Evolutionary conservation across 2,329 filamentous ascomycete genomes (phyloP), one percentile per base, ranked within the genome.

Genomic region (Epichloe gansuensis): DNA sequence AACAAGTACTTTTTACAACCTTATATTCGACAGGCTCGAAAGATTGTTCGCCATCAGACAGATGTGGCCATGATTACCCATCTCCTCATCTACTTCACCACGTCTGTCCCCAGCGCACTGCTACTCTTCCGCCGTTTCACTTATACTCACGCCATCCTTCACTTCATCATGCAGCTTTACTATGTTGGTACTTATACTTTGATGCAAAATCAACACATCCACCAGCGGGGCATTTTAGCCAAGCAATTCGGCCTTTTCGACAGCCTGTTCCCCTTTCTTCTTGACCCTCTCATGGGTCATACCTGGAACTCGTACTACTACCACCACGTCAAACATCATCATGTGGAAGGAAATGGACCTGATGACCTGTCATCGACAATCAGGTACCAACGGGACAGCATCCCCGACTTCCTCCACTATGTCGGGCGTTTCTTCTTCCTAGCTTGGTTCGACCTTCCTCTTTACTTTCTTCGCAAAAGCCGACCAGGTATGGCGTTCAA

Each of bases 281-380:
- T 80, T 11, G 84, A 89, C 58, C 86, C 86, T 0, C 67, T 91
- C 52, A 85, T 89, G 78, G 87, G 87, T 11, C 87, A 91, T 61
- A 89, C 86, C 0, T 89, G 85, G 85, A 88, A 91, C 68, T 84
- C 82, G 2, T 91, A 91, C 68, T 91, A 78, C 64, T 90, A 89
- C 62, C 87, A 91, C 63, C 87, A 91, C 61, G 85, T 90, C 62
- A 91, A 91, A 71, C 85, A 89, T 62, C 87, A 91, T 62, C 87
- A 91, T 58, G 81, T 90, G 51, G 87, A 90, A 67, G 84, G 81
- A 55, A 91, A 91, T 60, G 87, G 87, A 0, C 85, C 85, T 0
- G 76, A 83, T 46, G 87, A 91, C 61, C 73, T 89, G 0, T 87
- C 82, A 1, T 85, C 84, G 0, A 91, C 87, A 0, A 76, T 91